Conservation (phyloP, 2,329 filamentous ascomycete genomes). For the Alternaria brassicicola region DNA sequence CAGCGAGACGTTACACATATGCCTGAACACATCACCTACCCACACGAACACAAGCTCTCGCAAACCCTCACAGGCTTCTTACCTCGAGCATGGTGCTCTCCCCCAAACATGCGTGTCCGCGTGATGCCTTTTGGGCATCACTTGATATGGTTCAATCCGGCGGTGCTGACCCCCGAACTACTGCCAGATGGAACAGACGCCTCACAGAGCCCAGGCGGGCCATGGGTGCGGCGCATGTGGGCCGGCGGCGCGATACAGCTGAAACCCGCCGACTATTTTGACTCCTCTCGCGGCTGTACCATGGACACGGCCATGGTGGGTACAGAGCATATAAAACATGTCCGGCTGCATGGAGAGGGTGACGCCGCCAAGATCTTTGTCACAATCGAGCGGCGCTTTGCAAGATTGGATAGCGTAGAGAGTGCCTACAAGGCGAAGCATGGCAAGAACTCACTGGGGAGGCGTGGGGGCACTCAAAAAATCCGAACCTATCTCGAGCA, state of each 20-base stretch:
- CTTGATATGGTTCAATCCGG: conserved; percentile 83
- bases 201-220: conserved; percentile 73
- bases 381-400: conserved; percentile 62
- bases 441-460: not conserved
- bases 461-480: not conserved
- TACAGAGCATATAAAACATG: conserved; percentile 55
- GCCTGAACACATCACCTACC: conserved; percentile 64
- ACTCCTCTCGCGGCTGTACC: conserved; percentile 12
- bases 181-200: conserved; percentile 84
- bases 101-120: conserved; percentile 6
- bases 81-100: conserved; percentile 20
- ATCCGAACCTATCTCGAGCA: not conserved
- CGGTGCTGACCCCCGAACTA: conserved; percentile 65
- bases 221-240: conserved; percentile 84
- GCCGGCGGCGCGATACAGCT: conserved; percentile 76
- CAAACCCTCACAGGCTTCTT: conserved; percentile 45
- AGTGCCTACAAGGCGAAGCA: not conserved
- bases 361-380: conserved; percentile 63
- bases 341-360: conserved; percentile 57
- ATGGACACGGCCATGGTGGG: conserved; percentile 33
- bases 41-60: conserved; percentile 67
- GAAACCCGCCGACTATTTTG: conserved; percentile 15
- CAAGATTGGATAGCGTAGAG: conserved; percentile 29
- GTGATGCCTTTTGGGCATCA: conserved; percentile 73
- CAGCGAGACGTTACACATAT: conserved; percentile 56